phyloP scores from a whole-genome alignment of 805 yeast genomes.

The Candida alai region DNA sequence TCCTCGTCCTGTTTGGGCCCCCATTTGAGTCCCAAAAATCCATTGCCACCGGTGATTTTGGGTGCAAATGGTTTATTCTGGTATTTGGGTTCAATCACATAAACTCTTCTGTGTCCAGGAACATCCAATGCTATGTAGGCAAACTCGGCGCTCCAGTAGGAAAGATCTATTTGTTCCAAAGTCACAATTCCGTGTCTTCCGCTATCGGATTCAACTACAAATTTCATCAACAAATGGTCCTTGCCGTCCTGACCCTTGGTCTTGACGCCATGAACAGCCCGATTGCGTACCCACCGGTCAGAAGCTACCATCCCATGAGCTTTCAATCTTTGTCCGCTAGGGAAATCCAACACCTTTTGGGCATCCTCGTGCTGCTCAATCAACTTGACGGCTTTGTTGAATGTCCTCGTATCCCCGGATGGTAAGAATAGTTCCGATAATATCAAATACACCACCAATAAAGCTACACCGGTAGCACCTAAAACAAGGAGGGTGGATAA shows the following conservation, averaged over 20 bases:
- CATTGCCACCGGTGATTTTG: conserved; percentile 34
- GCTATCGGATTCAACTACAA: conserved; percentile 72
- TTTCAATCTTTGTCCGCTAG: conserved; percentile 57
- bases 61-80: conserved; percentile 42
- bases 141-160: conserved; percentile 63
- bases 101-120: conserved; percentile 64
- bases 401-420: conserved; percentile 86
- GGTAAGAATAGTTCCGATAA: conserved; percentile 82
- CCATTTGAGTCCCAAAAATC: conserved; percentile 83
- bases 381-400: conserved; percentile 78
- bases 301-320: conserved; percentile 75
- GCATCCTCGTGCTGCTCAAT: conserved; percentile 66
- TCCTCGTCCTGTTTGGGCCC: conserved; percentile 61
- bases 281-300: conserved; percentile 82
- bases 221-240: conserved; percentile 79
- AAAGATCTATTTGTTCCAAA: conserved; percentile 73
- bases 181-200: conserved; percentile 66
- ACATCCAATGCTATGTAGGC: conserved; percentile 73
- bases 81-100: conserved; percentile 60
- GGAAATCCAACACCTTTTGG: conserved; percentile 52
- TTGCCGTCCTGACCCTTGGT: conserved; percentile 70
- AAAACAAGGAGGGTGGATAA: conserved; percentile 58
- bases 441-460: conserved; percentile 65
- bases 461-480: conserved; percentile 68
- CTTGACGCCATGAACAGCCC: conserved; percentile 73